Percentiles rank a stretch among this genome's conserved stretches.
phyloP scores from a whole-genome alignment of 2,329 filamentous ascomycete species.

The Biscogniauxia mediterranea region DNA sequence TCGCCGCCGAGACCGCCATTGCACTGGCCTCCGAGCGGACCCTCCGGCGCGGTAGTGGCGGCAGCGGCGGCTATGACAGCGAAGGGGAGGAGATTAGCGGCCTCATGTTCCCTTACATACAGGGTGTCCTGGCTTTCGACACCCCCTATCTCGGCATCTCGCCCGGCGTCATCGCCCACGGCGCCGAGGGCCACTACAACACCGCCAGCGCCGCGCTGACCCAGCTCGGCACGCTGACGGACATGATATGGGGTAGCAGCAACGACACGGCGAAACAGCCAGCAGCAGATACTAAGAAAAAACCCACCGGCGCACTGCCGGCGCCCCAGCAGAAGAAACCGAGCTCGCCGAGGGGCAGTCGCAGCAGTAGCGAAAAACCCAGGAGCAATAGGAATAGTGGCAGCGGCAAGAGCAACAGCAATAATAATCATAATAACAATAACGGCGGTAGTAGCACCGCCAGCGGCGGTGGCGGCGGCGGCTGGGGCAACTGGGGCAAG shows the following conservation, averaged over 20 bases:
- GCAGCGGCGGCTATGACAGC: slow-evolving; percentile 19
- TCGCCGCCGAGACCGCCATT: slow-evolving; percentile 84
- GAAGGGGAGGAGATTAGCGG: slow-evolving; percentile 32
- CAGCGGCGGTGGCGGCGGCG: slow-evolving; percentile 20
- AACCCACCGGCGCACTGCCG: slow-evolving; percentile 38
- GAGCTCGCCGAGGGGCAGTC: background rate
- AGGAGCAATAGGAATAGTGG: slow-evolving; percentile 39
- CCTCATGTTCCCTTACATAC: slow-evolving; percentile 91
- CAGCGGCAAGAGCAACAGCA: slow-evolving; percentile 37
- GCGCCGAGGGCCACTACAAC: slow-evolving; percentile 83
- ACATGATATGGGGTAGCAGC: slow-evolving; percentile 63
- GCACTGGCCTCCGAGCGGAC: slow-evolving; percentile 60
- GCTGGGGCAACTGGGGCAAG: slow-evolving; percentile 81
- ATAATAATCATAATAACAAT: slow-evolving; percentile 16
- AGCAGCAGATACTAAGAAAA: slow-evolving; percentile 25
- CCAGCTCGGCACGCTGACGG: slow-evolving; percentile 62
- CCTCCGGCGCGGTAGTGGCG: slow-evolving; percentile 30
- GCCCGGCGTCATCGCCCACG: slow-evolving; percentile 79
- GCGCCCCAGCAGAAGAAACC: slow-evolving; percentile 18
- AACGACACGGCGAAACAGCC: slow-evolving; percentile 28
- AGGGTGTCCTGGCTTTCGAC: slow-evolving; percentile 88
- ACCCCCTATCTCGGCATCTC: slow-evolving; percentile 86
- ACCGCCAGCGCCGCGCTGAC: slow-evolving; percentile 68
- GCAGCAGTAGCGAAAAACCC: background rate
- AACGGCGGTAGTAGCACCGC: background rate